These are phyloP conservation scores for Diaporthe citri DNA, from an alignment of 2,329 filamentous ascomycete species.

Conservation along the genomic window DNA sequence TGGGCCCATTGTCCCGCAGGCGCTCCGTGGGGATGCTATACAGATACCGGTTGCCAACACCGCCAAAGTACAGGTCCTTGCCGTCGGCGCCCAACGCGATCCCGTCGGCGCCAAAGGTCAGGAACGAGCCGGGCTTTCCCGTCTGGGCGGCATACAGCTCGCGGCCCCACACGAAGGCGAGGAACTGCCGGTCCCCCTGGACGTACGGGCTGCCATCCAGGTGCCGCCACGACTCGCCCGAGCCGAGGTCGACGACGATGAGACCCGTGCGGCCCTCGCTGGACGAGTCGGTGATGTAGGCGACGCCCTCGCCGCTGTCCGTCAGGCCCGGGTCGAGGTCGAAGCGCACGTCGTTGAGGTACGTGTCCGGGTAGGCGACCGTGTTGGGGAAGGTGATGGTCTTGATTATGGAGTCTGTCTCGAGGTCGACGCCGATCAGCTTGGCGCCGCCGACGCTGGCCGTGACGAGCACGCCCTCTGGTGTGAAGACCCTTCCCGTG, in stretches of 20 bases:
- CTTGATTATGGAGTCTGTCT: constrained; percentile 58
- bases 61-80: constrained; percentile 59
- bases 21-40: constrained; percentile 55
- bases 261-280: constrained; percentile 62
- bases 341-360: constrained; percentile 67
- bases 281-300: constrained; percentile 66
- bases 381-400: constrained; percentile 62
- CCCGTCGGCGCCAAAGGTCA: constrained; percentile 62
- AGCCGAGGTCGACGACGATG: constrained; percentile 62
- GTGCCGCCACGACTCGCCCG: constrained; percentile 62
- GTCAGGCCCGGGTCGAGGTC: constrained; percentile 59
- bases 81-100: constrained; percentile 63
- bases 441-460: constrained; percentile 63
- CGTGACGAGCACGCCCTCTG: constrained; percentile 55
- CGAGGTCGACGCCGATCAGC: constrained; percentile 61
- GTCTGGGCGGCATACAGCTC: constrained; percentile 57
- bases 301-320: constrained; percentile 57
- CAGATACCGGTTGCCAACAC: constrained; percentile 57
- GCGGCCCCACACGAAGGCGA: constrained; percentile 62
- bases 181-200: constrained; percentile 57
- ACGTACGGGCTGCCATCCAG: constrained; percentile 57
- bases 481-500: constrained; percentile 55
- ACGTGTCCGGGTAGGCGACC: constrained; percentile 61
- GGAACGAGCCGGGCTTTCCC: constrained; percentile 46
- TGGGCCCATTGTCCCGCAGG: constrained; percentile 53